Base-by-base conservation (phyloP, 2,329 filamentous ascomycete species). In the Cercospora nicotianae region DNA sequence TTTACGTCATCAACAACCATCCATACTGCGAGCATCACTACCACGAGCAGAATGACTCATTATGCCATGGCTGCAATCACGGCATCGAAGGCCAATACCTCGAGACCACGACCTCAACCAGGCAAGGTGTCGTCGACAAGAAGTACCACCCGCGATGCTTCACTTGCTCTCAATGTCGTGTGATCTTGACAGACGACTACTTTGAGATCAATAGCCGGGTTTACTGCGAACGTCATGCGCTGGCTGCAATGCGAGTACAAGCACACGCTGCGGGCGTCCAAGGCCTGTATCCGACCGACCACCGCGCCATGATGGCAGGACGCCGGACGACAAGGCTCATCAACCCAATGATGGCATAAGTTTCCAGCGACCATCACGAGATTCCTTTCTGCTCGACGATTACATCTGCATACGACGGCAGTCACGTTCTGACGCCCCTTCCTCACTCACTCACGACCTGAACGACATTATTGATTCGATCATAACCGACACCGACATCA, bases 81-180 rank as follows among this genome's bases (percentile, higher is more conserved):
- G 95, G 95, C 13, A 98, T 99, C 72, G 95, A 99, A 79, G 95
- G 95, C 0, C 90, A 94, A 73, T 99, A 96, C 75, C 84, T 97
- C 42, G 93, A 97, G 78, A 96, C 95, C 31, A 75, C 70, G 30
- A 74, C 70, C 63, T 64, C 69, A 8, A 69, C 63, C 7, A 67
- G 70, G n/a, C 68, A 61, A 23, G 70, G 68, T 26, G 91, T 93
- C 74, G 80, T 83, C 45, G 83, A 85, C 36, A 85, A 88, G 73
- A 97, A 97, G 78, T 95, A 93, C 79, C 95, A 99, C 78, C 88
- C 92, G 0, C 84, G 87, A 7, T 99, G 95, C 80, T 92, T 99
- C 81, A 90, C 89, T 60, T 98, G 95, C 77, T 85, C 86, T 60
- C 90, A 92, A 72, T 98, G 94, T 77, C 87, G 88, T 33, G 81